Percentiles rank a stretch among this genome's conserved stretches.
phyloP scores from a whole-genome alignment of 805 yeast species.

The Lipomyces anomalus region DNA sequence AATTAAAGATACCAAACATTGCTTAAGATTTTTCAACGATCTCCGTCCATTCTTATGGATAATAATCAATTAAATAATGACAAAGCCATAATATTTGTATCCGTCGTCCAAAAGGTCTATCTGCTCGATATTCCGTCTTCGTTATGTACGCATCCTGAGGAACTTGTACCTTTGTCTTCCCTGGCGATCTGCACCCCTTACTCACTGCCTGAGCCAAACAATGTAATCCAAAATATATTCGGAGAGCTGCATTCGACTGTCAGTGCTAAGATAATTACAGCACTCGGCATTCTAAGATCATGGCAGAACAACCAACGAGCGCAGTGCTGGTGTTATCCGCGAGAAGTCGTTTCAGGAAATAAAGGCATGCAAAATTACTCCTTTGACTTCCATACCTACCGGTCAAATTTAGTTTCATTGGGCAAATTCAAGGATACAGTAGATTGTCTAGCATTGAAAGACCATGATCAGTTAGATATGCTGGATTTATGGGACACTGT shows the following conservation, averaged over 20 bases:
- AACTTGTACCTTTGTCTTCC: background rate
- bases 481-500: background rate
- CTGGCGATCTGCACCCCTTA: background rate
- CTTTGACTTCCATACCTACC: background rate
- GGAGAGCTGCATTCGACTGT: too few relatives aligned
- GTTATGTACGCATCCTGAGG: background rate
- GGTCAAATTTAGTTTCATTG: background rate
- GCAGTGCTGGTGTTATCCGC: background rate
- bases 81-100: too few relatives aligned
- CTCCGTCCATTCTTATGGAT: too few relatives aligned
- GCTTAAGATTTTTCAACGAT: too few relatives aligned
- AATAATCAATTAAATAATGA: too few relatives aligned
- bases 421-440: background rate
- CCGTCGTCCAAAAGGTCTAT: background rate
- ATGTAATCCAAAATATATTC: background rate
- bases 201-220: background rate
- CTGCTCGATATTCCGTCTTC: background rate
- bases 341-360: background rate
- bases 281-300: too few relatives aligned
- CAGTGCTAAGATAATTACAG: too few relatives aligned
- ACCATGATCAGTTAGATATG: background rate
- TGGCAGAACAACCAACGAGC: too few relatives aligned
- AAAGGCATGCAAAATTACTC: background rate
- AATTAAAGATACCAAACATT: too few relatives aligned
- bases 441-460: too few relatives aligned